Evolutionary conservation across 768 basidiomycete species (phyloP).

Genomic region (Leccinum subgranulosum): DNA sequence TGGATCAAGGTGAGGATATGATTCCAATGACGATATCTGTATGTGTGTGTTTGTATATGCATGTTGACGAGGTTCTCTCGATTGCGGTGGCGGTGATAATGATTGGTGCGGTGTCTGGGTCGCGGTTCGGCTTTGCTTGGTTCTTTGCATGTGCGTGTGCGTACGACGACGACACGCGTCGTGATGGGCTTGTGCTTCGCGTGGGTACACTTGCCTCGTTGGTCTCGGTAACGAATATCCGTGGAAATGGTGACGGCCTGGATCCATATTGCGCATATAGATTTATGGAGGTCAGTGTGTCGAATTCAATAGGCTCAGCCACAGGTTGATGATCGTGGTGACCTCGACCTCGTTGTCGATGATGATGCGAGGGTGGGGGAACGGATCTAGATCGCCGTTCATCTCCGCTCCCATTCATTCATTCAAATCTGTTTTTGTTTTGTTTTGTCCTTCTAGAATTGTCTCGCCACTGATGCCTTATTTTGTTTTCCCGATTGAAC

Average conservation of each 20-base stretch:
- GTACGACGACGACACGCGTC: conserved; percentile 1
- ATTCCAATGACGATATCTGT: conserved; percentile 6
- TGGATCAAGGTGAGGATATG: conserved; percentile 53
- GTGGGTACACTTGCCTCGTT: conserved; percentile 12
- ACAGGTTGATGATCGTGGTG: not conserved
- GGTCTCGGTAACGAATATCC: not conserved
- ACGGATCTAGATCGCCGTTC: conserved; percentile 6
- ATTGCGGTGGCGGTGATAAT: not conserved
- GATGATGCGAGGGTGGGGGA: not conserved
- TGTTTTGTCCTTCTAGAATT: not conserved
- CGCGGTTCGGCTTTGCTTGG: not conserved
- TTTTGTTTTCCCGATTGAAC: not conserved
- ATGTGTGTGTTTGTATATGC: not conserved
- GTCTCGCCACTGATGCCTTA: not conserved
- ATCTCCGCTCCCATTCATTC: conserved; percentile 9
- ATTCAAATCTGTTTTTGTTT: not conserved
- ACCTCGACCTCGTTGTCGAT: conserved; percentile 1
- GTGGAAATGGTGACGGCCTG: not conserved
- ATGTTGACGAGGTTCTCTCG: not conserved
- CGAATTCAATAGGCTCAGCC: not conserved
- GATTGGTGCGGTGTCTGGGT: not conserved
- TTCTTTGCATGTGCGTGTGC: not conserved
- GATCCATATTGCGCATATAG: conserved; percentile 25
- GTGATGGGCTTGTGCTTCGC: conserved; percentile 3
- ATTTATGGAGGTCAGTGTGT: conserved; percentile 48